Evolutionary conservation across 495 filamentous ascomycete genomes (phyloP).

Genomic region (Xylaria acuta): DNA sequence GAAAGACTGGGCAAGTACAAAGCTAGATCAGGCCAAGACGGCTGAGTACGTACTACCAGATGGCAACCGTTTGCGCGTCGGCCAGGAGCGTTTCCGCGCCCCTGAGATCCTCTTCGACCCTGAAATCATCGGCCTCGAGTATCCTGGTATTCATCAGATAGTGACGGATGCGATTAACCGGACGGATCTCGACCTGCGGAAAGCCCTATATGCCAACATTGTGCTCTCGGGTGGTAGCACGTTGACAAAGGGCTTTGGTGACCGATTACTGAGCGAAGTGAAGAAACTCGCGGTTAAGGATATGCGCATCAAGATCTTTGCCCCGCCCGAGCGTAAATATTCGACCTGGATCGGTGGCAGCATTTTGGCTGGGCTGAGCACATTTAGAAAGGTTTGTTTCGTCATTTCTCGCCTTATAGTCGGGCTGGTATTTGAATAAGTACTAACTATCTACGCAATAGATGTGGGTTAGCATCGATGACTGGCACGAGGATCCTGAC

Average conservation of each 20-base stretch:
- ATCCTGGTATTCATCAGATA: slow-evolving; percentile 95
- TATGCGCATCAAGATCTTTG: slow-evolving; percentile 99
- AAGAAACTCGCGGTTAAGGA: slow-evolving; percentile 94
- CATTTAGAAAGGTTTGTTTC: slow-evolving; percentile 87
- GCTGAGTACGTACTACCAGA: slow-evolving; percentile 91
- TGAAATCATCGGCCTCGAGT: slow-evolving; percentile 95
- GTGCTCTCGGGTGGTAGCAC: slow-evolving; percentile 96
- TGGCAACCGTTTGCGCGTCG: slow-evolving; percentile 63
- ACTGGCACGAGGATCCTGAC: slow-evolving; percentile 99
- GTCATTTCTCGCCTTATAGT: slow-evolving; percentile 3
- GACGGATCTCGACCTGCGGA: slow-evolving; percentile 96
- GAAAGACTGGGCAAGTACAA: slow-evolving; percentile 85
- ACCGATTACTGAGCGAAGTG: slow-evolving; percentile 88
- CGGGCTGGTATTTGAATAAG: background rate
- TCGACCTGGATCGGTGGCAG: slow-evolving; percentile 99
- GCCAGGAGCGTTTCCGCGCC: slow-evolving; percentile 83
- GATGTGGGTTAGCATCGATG: slow-evolving; percentile 99
- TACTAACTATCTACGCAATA: slow-evolving; percentile 43
- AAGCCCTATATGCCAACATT: slow-evolving; percentile 93
- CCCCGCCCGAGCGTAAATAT: slow-evolving; percentile 96
- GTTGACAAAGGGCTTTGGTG: slow-evolving; percentile 87
- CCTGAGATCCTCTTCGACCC: slow-evolving; percentile 98
- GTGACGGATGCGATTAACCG: slow-evolving; percentile 95
- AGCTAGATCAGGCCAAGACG: slow-evolving; percentile 68
- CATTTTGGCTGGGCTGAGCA: slow-evolving; percentile 95